Conservation (phyloP, 345 rosid species). For the Geranium brycei region DNA sequence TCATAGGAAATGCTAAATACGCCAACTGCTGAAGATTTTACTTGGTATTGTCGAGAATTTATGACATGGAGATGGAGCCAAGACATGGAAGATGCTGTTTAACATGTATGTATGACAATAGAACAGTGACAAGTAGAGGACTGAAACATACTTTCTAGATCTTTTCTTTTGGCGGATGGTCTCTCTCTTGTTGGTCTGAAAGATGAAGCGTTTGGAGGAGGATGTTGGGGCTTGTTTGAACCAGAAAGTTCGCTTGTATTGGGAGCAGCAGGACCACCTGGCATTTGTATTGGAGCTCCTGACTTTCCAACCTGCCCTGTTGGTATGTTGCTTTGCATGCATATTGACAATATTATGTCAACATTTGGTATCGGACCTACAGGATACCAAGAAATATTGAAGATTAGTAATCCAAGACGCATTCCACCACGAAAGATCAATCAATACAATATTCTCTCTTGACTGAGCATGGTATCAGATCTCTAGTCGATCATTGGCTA, state of each 20-base stretch:
- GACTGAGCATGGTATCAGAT: too few relatives aligned
- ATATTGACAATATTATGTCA: conserved; percentile 71
- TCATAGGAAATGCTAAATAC: neutral
- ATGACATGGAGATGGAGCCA: too few relatives aligned
- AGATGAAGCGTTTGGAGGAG: conserved; percentile 36
- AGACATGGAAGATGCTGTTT: neutral
- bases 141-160: conserved; percentile 32
- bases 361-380: conserved; percentile 71
- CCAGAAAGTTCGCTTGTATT: conserved; percentile 54
- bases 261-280: conserved; percentile 37
- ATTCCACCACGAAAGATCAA: too few relatives aligned
- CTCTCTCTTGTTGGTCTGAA: conserved; percentile 49
- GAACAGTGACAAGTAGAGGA: neutral
- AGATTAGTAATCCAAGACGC: neutral
- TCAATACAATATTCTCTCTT: too few relatives aligned
- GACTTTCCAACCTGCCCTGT: conserved; percentile 31
- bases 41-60: neutral
- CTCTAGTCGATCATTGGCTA: too few relatives aligned
- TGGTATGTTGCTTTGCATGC: conserved; percentile 67
- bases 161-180: conserved; percentile 57
- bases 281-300: conserved; percentile 19
- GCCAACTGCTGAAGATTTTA: neutral
- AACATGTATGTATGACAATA: neutral
- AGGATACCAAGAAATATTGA: conserved; percentile 2
- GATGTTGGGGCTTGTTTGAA: conserved; percentile 42